A percentile compares a stretch with the other conserved stretches of the same genome.
phyloP scores from a whole-genome alignment of 179 eudicot species.

The Amaranthus tricolor region DNA sequence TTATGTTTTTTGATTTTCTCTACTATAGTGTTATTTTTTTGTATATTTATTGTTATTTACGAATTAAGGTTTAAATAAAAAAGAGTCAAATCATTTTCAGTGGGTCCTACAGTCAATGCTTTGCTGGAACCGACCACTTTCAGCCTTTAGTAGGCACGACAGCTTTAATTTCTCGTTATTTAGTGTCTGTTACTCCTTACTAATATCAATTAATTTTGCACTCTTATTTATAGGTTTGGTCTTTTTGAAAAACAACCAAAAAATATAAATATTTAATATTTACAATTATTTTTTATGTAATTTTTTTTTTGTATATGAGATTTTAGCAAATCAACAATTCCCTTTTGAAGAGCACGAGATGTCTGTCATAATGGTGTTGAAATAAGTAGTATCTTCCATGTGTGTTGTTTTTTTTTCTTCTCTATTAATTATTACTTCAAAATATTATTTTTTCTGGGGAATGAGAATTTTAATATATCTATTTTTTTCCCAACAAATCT shows the following conservation, averaged over 20 bases:
- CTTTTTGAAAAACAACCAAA: background rate
- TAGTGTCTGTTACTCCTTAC: background rate
- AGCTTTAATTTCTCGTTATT: constrained; percentile 22
- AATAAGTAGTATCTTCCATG: constrained; percentile 30
- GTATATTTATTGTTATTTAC: too few species aligned
- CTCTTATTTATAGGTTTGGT: background rate
- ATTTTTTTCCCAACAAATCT: constrained; percentile 11
- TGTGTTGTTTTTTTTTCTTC: constrained; percentile 22
- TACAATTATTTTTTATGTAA: background rate
- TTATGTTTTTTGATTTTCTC: too few species aligned
- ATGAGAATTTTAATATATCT: background rate
- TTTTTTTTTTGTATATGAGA: background rate
- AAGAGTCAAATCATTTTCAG: constrained; percentile 6
- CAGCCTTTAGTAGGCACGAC: constrained; percentile 19
- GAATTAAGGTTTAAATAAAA: too few species aligned
- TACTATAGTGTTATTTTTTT: too few species aligned
- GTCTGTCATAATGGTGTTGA: constrained; percentile 41
- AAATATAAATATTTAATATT: background rate
- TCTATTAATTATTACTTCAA: background rate
- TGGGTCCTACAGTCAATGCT: constrained; percentile 19
- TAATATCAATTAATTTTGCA: background rate
- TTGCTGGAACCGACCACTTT: constrained; percentile 26
- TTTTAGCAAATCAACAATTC: constrained; percentile 19
- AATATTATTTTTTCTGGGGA: background rate
- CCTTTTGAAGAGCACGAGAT: constrained; percentile 39